Evolutionary conservation across 129 eudicot species (phyloP).

Genomic region (Tanacetum coccineum): DNA sequence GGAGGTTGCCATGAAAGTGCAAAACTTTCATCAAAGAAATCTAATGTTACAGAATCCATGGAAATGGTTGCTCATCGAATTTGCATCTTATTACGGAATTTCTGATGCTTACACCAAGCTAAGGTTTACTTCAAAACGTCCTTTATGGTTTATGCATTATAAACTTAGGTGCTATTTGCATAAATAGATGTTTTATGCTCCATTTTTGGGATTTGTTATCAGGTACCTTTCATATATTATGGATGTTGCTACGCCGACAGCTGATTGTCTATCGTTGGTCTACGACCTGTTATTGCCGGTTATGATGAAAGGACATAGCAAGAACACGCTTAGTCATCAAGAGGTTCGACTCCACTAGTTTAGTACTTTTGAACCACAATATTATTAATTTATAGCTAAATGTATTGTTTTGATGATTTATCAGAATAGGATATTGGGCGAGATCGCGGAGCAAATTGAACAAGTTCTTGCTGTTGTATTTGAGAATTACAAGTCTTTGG

Average conservation of each 20-base stretch:
- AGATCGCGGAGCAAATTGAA: slow-evolving; percentile 69
- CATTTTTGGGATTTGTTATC: slow-evolving; percentile 11
- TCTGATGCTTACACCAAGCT: slow-evolving; percentile 73
- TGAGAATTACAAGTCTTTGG: slow-evolving; percentile 74
- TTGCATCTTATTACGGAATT: slow-evolving; percentile 77
- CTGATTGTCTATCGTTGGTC: slow-evolving; percentile 68
- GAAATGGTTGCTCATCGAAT: slow-evolving; percentile 73
- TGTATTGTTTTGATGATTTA: slow-evolving; percentile 19
- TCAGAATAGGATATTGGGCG: slow-evolving; percentile 81
- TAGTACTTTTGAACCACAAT: slow-evolving; percentile 1
- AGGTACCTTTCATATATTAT: slow-evolving; percentile 79
- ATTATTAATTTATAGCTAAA: slow-evolving; percentile 15
- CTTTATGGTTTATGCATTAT: neutral
- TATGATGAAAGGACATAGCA: slow-evolving; percentile 55
- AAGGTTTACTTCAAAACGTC: slow-evolving; percentile 34
- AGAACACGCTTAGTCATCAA: slow-evolving; percentile 71
- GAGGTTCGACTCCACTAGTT: slow-evolving; percentile 43
- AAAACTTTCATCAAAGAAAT: slow-evolving; percentile 63
- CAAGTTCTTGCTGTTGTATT: slow-evolving; percentile 61
- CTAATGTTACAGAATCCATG: slow-evolving; percentile 54
- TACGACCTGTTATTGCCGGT: slow-evolving; percentile 64
- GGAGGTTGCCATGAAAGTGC: slow-evolving; percentile 75
- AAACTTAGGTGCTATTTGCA: too few relatives aligned
- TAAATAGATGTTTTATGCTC: too few relatives aligned
- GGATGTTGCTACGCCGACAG: slow-evolving; percentile 94